phyloP scores from a whole-genome alignment of 1,284 basidiomycete species.

The Rhodotorula sp. region DNA sequence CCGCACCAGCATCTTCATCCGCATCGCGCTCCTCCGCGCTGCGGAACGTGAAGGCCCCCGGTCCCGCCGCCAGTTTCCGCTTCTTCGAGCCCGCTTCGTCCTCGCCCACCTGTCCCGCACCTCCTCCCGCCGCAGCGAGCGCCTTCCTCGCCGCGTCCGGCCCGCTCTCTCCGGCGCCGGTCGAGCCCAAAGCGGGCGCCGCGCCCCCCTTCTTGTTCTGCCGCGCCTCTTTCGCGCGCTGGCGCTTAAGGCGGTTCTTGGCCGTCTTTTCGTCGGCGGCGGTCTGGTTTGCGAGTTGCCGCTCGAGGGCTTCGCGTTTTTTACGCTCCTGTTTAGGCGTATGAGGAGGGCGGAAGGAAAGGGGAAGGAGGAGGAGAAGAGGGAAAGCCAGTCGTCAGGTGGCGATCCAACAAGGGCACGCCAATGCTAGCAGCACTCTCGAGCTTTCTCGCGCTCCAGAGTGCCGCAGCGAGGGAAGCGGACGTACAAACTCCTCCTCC shows the following conservation, averaged over 20 bases:
- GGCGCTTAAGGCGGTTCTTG: slow-evolving; percentile 85
- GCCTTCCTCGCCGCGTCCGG: background rate
- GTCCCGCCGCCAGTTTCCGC: slow-evolving; percentile 36
- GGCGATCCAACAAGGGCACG: background rate
- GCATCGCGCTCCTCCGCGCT: slow-evolving; percentile 30
- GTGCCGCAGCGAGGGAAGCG: background rate
- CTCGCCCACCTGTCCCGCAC: background rate
- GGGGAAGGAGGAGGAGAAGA: background rate
- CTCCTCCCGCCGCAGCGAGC: slow-evolving; percentile 6
- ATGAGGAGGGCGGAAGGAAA: background rate
- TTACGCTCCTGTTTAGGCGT: slow-evolving; percentile 61
- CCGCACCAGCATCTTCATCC: slow-evolving; percentile 1
- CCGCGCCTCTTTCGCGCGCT: slow-evolving; percentile 73
- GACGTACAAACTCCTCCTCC: slow-evolving; percentile 67
- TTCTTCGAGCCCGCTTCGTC: slow-evolving; percentile 27
- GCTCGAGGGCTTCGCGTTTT: slow-evolving; percentile 65
- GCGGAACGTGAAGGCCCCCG: slow-evolving; percentile 35
- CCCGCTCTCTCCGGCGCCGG: background rate
- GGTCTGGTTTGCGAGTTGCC: slow-evolving; percentile 65
- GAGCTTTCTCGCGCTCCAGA: background rate
- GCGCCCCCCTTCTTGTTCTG: slow-evolving; percentile 17
- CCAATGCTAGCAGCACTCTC: too few species aligned
- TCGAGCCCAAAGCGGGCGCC: background rate
- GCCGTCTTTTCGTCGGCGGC: slow-evolving; percentile 79
- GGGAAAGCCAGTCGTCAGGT: background rate